Percentiles rank a stretch among this genome's conserved stretches.
These are phyloP conservation scores for Lyophyllum semitale DNA, from an alignment of 768 basidiomycete species.

Conservation along the genomic window DNA sequence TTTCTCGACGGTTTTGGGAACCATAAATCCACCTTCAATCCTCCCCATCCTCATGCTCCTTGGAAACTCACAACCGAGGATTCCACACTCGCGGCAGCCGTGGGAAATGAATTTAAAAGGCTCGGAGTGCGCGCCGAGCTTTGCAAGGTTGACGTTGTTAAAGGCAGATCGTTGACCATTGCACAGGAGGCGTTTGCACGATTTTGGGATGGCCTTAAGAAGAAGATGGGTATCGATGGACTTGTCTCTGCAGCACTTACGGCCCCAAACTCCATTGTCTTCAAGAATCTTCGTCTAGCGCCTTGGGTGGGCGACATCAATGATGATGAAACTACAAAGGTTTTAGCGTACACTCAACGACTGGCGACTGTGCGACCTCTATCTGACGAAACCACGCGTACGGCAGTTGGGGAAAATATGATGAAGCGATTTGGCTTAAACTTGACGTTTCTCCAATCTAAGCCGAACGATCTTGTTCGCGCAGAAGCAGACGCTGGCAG, in stretches of 20 bases:
- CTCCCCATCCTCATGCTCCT: slow-evolving; percentile 12
- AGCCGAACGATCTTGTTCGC: slow-evolving; percentile 3
- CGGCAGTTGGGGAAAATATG: neutral
- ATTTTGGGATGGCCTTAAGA: slow-evolving; percentile 7
- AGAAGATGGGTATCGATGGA: slow-evolving; percentile 1
- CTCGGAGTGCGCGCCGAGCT: slow-evolving; percentile 26
- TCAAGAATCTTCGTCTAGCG: neutral
- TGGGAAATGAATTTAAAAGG: slow-evolving; percentile 27
- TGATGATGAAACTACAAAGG: neutral
- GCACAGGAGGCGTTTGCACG: slow-evolving; percentile 8
- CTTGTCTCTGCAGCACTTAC: neutral
- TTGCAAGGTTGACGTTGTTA: slow-evolving; percentile 23
- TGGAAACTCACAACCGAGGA: slow-evolving; percentile 29
- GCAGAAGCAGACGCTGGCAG: slow-evolving; percentile 19
- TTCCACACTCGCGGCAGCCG: slow-evolving; percentile 22
- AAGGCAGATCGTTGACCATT: neutral
- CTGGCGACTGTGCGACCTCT: neutral
- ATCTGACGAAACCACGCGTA: neutral
- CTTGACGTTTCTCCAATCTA: slow-evolving; percentile 2
- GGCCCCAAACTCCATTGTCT: slow-evolving; percentile 8
- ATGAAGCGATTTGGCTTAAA: neutral
- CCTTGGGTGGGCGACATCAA: slow-evolving; percentile 1
- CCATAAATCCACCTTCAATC: neutral
- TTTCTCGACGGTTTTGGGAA: slow-evolving; percentile 20
- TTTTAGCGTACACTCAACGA: slow-evolving; percentile 7